Evolutionary conservation across 2,329 filamentous ascomycete species (phyloP).

Genomic region (Aureobasidium subglaciale): DNA sequence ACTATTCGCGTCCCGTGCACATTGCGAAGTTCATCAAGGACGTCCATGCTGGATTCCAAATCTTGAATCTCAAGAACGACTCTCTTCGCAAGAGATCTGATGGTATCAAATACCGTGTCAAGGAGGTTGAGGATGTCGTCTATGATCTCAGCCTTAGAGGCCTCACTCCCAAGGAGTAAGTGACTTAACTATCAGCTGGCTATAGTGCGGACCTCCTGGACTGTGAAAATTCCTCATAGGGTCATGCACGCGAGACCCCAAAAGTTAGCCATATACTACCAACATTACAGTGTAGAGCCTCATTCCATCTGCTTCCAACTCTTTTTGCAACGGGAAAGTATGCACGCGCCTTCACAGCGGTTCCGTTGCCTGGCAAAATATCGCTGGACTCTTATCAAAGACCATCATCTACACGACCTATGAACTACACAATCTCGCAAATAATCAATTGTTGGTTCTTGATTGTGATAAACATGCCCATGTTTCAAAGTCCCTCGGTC

Average conservation of each 20-base stretch:
- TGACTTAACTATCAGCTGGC: background rate
- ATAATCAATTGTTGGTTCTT: background rate
- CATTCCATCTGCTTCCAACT: background rate
- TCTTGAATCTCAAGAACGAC: conserved; percentile 97
- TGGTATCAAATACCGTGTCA: conserved; percentile 93
- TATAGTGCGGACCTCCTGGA: too few relatives aligned
- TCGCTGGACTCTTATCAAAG: background rate
- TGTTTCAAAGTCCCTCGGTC: conserved; percentile 8
- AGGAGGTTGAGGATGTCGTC: conserved; percentile 96
- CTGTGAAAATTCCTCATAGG: background rate
- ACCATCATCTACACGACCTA: background rate
- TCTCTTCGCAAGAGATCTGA: conserved; percentile 79
- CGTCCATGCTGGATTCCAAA: conserved; percentile 89
- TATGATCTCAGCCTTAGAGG: conserved; percentile 89
- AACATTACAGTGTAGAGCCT: background rate
- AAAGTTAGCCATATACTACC: background rate
- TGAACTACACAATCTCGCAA: background rate
- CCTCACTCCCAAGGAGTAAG: conserved; percentile 43
- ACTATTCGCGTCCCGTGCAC: conserved; percentile 75
- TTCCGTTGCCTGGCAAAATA: background rate
- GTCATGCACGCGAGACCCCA: background rate
- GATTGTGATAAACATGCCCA: background rate
- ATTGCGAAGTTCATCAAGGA: conserved; percentile 94
- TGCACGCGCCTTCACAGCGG: background rate
- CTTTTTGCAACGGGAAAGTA: background rate